Evolutionary conservation across 768 basidiomycete genomes (phyloP), one percentile per base, ranked within the genome.

Genomic region (Pulveroboletus sp.): DNA sequence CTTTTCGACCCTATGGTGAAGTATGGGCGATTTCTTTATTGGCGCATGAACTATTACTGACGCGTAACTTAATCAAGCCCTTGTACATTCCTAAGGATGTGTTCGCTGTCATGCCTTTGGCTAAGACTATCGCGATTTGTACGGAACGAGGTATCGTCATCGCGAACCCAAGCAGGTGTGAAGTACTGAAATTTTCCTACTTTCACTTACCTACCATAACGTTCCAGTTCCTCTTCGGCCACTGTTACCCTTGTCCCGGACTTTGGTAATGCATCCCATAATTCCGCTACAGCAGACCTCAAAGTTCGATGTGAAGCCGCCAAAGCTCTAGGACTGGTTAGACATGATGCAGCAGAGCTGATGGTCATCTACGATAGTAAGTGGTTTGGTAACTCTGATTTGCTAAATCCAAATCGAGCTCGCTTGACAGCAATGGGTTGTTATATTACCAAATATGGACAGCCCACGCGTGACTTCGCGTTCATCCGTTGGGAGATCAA

Each of bases 401-500:
- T 42, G 11, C 28, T 26, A 47, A 46, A 33, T 44, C 45, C 10
- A 28, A 24, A 57, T 27, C 37, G 46, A 42, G 28, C 32, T 43
- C n/a, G 9, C 42, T 36, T 31, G 8, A 40, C 52, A 91, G 90
- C 77, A 27, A 69, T 90, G 36, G 90, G 89, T 12, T 88, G 81
- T 59, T 92, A 86, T 63, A 79, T 90, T 58, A 79, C 84, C 49
- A 83, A 80, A 48, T 74, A 81, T 53, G 90, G 90, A 2, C 63
- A 71, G 1, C 88, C 87, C 3, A 72, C 71, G 10, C 84, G 86
- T 36, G 75, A 75, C 39, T 74, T 71, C 5, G 75, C 77, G 0
- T 89, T 79, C 62, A 77, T 91, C 54, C 83, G 81, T 50, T 93
- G 90, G 90, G 90, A 93, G 69, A 77, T 77, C 50, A 81, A 75